Evolutionary conservation across 768 basidiomycete species (phyloP), one percentile per base, ranked within the genome.

Genomic region (Mycena metata): DNA sequence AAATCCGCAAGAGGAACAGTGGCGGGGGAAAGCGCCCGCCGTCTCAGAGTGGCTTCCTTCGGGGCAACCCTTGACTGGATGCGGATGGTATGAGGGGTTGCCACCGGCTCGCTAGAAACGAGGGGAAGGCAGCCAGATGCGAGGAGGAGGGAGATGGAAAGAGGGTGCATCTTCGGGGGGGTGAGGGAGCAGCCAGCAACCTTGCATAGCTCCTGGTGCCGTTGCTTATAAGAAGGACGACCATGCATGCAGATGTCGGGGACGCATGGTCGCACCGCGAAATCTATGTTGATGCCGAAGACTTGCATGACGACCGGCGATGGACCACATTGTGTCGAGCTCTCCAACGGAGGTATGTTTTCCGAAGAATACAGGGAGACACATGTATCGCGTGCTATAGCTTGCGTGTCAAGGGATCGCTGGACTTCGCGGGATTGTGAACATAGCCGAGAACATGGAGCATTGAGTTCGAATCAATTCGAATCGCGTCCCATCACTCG

Each of bases 1-100:
- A 85, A 86, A 77, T 88, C 86, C 23, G 77, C 79, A 13, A 88
- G 77, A 41, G 85, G 85, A 35, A 85, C 76, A 24, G 76, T 80
- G 35, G 78, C 72, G 19, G 86, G 80, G 35, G 76, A 71, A 24
- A 83, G 69, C 24, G 79, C 81, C 62, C 83, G 79, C 41, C 79
- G 78, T 61, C 77, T 79, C 57, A 76, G 61, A 24, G 76, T 69
- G 16, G 68, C 63, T n/a, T 52, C 58, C 39, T 21, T 39, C 4
- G 68, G 68, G 2, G 63, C 62, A 3, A 60, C 46, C 5, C 68
- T 63, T 7, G 68, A 69, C 33, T 65, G 68, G 12, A 69, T 57
- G 33, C 60, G 57, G 19, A 69, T 64, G n/a, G 30, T 54, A 12
- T 58, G 56, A 19, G 64, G 64, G 17, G 42, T 35, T 2, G 24